phyloP scores from a whole-genome alignment of 495 filamentous ascomycete genomes.

The Penicillium paradoxum region DNA sequence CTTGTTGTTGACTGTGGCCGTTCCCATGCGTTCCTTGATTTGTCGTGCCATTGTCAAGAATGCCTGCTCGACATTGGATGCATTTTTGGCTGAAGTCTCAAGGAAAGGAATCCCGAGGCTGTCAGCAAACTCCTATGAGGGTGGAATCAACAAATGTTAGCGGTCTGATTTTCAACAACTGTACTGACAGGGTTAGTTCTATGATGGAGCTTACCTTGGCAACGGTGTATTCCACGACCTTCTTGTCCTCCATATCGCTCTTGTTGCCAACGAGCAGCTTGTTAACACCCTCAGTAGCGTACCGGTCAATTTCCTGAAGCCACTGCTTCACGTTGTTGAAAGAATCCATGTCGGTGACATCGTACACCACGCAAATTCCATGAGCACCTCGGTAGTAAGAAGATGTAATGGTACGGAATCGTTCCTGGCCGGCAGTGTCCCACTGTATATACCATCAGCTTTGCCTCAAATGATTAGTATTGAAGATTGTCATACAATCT shows the following conservation, averaged over 20 bases:
- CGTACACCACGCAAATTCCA: constrained; percentile 99
- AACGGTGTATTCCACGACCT: constrained; percentile 98
- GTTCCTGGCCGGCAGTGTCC: constrained; percentile 98
- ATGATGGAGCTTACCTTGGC: constrained; percentile 67
- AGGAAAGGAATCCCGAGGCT: constrained; percentile 98
- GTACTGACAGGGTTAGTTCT: background rate
- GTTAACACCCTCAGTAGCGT: constrained; percentile 98
- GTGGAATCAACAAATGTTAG: constrained; percentile 15
- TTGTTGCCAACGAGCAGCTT: constrained; percentile 99
- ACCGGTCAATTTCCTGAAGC: constrained; percentile 99
- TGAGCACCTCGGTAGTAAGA: constrained; percentile 99
- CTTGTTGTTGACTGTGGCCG: constrained; percentile 96
- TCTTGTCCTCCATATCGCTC: constrained; percentile 99
- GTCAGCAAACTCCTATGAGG: constrained; percentile 90
- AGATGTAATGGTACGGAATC: constrained; percentile 98
- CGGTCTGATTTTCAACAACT: background rate
- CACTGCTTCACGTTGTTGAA: constrained; percentile 99
- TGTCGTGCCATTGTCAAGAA: constrained; percentile 99
- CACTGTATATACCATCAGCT: constrained; percentile 55
- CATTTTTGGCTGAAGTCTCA: constrained; percentile 99
- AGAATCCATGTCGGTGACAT: constrained; percentile 99
- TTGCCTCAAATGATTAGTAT: background rate
- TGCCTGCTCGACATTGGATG: constrained; percentile 97
- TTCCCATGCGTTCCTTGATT: constrained; percentile 99
- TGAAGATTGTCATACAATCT: constrained; percentile 75